Conservation (phyloP, 306 rosid genomes). For the apple (Malus domestica) region DNA sequence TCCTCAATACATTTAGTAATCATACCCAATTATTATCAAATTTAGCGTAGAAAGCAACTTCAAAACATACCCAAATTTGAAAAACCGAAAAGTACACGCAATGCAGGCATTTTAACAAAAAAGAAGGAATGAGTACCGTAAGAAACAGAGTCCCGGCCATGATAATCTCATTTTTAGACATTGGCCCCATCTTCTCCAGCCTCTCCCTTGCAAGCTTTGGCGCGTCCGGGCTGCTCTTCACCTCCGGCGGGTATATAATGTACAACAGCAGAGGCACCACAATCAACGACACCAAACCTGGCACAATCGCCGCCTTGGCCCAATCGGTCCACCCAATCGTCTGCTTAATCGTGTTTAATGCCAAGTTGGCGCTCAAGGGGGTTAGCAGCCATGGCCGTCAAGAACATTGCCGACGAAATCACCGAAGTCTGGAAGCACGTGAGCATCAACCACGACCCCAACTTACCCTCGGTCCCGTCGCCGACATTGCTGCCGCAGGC, state of each 20-base stretch:
- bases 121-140: slow-evolving; percentile 43
- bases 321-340: slow-evolving; percentile 96
- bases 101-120: neutral
- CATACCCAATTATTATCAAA: neutral
- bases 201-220: slow-evolving; percentile 87
- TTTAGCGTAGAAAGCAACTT: neutral
- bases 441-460: slow-evolving; percentile 96
- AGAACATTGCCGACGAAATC: slow-evolving; percentile 91
- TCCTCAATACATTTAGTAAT: neutral
- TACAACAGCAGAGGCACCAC: slow-evolving; percentile 81
- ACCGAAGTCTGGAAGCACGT: slow-evolving; percentile 95
- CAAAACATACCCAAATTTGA: neutral
- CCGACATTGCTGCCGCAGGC: slow-evolving; percentile 95
- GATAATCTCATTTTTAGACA: slow-evolving; percentile 67
- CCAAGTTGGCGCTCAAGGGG: slow-evolving; percentile 81
- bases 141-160: slow-evolving; percentile 86
- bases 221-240: slow-evolving; percentile 86
- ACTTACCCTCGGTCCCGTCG: slow-evolving; percentile 70
- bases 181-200: slow-evolving; percentile 86
- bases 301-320: slow-evolving; percentile 89
- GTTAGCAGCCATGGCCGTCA: slow-evolving; percentile 98
- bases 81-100: neutral
- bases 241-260: slow-evolving; percentile 74
- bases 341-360: slow-evolving; percentile 63
- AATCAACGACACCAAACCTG: slow-evolving; percentile 76